Conservation (phyloP, 306 rosid genomes). For the Corylus americana region DNA sequence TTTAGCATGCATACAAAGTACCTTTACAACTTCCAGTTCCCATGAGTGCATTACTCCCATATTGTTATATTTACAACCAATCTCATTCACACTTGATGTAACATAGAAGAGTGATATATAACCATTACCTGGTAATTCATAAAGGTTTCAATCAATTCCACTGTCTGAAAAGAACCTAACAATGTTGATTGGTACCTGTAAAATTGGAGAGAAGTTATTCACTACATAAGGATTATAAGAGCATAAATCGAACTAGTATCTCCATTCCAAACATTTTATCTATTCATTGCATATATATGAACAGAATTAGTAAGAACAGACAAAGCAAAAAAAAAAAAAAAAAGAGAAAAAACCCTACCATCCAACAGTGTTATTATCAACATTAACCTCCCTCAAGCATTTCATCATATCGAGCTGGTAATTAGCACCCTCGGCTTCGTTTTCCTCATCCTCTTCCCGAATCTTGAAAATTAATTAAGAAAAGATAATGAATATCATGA, state of each 20-base stretch:
- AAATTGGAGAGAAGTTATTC: conserved; percentile 19
- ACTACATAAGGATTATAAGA: conserved; percentile 2
- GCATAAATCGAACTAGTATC: conserved; percentile 2
- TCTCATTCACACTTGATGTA: background rate
- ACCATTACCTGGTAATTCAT: conserved; percentile 90
- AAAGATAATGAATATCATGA: conserved; percentile 3
- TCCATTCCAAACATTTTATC: background rate
- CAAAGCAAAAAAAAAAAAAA: background rate
- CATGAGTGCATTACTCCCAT: background rate
- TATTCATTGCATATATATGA: background rate
- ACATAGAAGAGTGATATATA: background rate
- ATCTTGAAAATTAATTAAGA: conserved; percentile 44
- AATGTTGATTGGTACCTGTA: conserved; percentile 95
- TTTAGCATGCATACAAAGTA: background rate
- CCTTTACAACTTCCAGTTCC: background rate
- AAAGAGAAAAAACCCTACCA: conserved; percentile 48
- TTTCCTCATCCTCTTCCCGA: conserved; percentile 94
- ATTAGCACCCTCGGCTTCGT: conserved; percentile 98
- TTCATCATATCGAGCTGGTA: conserved; percentile 99
- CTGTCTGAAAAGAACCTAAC: conserved; percentile 91
- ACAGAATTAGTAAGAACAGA: background rate
- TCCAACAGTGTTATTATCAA: conserved; percentile 96
- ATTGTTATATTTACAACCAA: background rate
- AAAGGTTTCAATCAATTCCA: conserved; percentile 89
- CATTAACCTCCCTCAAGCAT: conserved; percentile 97